These are phyloP conservation scores for Talaromyces islandicus DNA, from an alignment of 2,329 filamentous ascomycete genomes.

Conservation along the genomic window DNA sequence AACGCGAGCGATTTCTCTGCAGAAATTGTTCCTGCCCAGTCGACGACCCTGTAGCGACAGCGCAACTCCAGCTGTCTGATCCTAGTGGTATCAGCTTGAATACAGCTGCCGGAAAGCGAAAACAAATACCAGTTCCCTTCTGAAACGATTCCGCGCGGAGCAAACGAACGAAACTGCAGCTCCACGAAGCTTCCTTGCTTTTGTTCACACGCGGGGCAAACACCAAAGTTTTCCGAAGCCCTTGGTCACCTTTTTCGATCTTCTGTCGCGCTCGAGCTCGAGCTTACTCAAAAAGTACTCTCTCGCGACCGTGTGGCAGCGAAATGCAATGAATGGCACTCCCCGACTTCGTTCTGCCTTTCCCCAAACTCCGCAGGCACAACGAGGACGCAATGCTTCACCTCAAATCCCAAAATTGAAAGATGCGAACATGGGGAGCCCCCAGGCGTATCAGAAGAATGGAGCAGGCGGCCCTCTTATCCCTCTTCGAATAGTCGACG, in stretches of 20 bases:
- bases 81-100: not conserved
- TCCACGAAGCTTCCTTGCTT: not conserved
- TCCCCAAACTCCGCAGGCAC: conserved; percentile 63
- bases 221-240: not conserved
- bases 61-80: not conserved
- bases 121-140: not conserved
- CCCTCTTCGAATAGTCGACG: conserved; percentile 74
- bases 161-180: not conserved
- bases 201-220: conserved; percentile 1
- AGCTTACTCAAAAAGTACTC: not conserved
- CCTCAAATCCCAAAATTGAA: conserved; percentile 18
- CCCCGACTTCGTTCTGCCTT: conserved; percentile 77
- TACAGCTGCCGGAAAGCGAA: not conserved
- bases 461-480: conserved; percentile 58
- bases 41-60: not conserved
- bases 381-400: conserved; percentile 22
- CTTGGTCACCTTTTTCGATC: not conserved
- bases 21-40: not conserved
- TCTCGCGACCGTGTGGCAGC: conserved; percentile 17
- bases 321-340: conserved; percentile 75
- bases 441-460: conserved; percentile 15
- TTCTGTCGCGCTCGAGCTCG: not conserved
- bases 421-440: conserved; percentile 17
- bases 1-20: not conserved
- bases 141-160: not conserved